A percentile compares a stretch with the other conserved stretches of the same genome.
Conservation (phyloP, 805 yeast species). For the Grigorovia yakushimaensis region DNA sequence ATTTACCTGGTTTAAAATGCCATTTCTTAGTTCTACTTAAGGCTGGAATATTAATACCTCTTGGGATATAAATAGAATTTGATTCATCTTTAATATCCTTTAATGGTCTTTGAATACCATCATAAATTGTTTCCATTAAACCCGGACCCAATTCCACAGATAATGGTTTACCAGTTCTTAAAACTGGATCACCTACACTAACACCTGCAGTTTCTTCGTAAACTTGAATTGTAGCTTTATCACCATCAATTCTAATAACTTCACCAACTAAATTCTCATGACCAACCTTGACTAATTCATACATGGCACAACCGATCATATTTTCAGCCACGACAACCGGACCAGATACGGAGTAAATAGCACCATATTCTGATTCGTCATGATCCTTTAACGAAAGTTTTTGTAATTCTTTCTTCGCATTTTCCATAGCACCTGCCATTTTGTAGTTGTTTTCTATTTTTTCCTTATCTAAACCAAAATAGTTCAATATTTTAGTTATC, state of each 20-base stretch:
- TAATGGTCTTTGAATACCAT: conserved; percentile 98
- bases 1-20: conserved; percentile 70
- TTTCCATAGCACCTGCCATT: conserved; percentile 92
- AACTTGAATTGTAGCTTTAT: conserved; percentile 96
- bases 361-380: conserved; percentile 74
- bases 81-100: conserved; percentile 82
- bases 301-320: conserved; percentile 99
- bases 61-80: conserved; percentile 92
- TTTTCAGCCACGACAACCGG: conserved; percentile 97
- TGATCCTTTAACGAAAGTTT: conserved; percentile 71
- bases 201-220: conserved; percentile 99
- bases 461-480: neutral
- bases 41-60: conserved; percentile 98
- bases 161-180: conserved; percentile 97
- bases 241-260: conserved; percentile 92
- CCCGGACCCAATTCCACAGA: conserved; percentile 99
- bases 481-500: neutral
- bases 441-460: neutral
- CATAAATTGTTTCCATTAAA: conserved; percentile 96
- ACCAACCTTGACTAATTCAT: conserved; percentile 96
- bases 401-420: conserved; percentile 88
- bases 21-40: conserved; percentile 70
- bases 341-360: conserved; percentile 91
- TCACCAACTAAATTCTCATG: conserved; percentile 96
- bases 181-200: conserved; percentile 97